Percentiles rank a stretch among this genome's conserved stretches.
Conservation (phyloP, 1,284 basidiomycete genomes). For the Anthracocystis panici-leucophaei region DNA sequence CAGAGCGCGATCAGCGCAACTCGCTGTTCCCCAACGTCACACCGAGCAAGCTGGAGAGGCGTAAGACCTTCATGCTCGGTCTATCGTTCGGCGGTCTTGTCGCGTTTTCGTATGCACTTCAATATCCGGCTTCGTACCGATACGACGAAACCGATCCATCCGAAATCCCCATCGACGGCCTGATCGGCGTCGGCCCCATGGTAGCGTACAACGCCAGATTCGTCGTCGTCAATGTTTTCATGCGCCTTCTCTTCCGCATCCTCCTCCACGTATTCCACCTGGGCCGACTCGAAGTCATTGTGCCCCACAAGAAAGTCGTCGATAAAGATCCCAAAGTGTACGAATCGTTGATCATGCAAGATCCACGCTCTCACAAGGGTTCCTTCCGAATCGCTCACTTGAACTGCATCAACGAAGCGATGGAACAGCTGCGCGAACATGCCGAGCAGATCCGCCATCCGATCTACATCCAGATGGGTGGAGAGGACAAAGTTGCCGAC, state of each 20-base stretch:
- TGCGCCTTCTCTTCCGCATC: conserved; percentile 19
- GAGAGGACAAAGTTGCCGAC: conserved; percentile 60
- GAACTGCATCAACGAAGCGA: conserved; percentile 50
- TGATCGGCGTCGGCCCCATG: conserved; percentile 65
- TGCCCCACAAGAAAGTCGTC: conserved; percentile 65
- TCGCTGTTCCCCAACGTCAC: conserved; percentile 25
- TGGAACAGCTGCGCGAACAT: conserved; percentile 35
- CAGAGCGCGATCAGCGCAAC: conserved; percentile 47
- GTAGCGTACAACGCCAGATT: conserved; percentile 52
- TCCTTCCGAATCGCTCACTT: conserved; percentile 65
- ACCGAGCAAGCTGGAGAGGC: conserved; percentile 54
- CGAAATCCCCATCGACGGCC: conserved; percentile 64
- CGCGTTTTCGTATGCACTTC: conserved; percentile 60
- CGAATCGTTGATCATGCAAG: conserved; percentile 62
- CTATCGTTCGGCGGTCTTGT: conserved; percentile 66
- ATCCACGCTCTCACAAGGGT: conserved; percentile 63
- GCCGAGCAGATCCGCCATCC: conserved; percentile 55
- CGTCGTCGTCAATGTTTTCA: conserved; percentile 30
- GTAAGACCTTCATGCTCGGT: conserved; percentile 63
- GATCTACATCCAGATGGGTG: conserved; percentile 62
- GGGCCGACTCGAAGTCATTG: conserved; percentile 56
- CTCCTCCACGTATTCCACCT: conserved; percentile 30
- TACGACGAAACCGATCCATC: conserved; percentile 43
- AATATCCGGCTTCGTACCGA: conserved; percentile 58
- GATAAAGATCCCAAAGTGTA: conserved; percentile 68